phyloP scores from a whole-genome alignment of 2,329 filamentous ascomycete genomes.

The Fusarium sp. region DNA sequence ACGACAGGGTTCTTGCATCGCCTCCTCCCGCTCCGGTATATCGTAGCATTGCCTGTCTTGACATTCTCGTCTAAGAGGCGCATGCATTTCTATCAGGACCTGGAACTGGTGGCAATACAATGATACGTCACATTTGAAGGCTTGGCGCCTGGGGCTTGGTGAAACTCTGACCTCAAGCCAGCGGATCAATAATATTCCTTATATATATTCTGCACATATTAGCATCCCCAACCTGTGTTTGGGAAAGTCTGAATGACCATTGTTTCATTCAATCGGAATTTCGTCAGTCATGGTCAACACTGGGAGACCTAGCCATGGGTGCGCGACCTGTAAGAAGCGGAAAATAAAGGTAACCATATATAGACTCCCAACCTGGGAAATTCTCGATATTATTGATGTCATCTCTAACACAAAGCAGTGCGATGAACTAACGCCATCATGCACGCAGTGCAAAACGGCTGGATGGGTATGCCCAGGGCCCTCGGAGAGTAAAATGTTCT shows the following conservation, averaged over 20 bases:
- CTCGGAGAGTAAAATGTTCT: slow-evolving; percentile 1
- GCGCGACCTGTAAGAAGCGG: slow-evolving; percentile 31
- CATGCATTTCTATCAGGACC: background rate
- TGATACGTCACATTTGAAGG: background rate
- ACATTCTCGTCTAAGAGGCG: background rate
- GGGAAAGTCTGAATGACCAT: background rate
- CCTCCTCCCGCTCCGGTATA: background rate
- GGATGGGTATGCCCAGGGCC: slow-evolving; percentile 34
- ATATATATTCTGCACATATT: background rate
- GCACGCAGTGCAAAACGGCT: slow-evolving; percentile 24
- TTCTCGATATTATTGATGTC: background rate
- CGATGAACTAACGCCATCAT: slow-evolving; percentile 22
- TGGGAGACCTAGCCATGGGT: slow-evolving; percentile 33
- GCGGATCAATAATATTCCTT: background rate
- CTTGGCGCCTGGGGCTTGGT: background rate
- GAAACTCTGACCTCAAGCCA: background rate
- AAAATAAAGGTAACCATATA: slow-evolving; percentile 29
- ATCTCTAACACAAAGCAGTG: slow-evolving; percentile 10
- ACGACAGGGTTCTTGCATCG: background rate
- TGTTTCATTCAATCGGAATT: fast-evolving
- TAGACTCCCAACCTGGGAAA: background rate
- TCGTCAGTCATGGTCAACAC: slow-evolving; percentile 24
- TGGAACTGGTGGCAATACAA: background rate
- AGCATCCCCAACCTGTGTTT: background rate
- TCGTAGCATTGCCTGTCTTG: background rate